Base-by-base conservation (phyloP, 768 basidiomycete genomes). In the Coprinopsis sp. region DNA sequence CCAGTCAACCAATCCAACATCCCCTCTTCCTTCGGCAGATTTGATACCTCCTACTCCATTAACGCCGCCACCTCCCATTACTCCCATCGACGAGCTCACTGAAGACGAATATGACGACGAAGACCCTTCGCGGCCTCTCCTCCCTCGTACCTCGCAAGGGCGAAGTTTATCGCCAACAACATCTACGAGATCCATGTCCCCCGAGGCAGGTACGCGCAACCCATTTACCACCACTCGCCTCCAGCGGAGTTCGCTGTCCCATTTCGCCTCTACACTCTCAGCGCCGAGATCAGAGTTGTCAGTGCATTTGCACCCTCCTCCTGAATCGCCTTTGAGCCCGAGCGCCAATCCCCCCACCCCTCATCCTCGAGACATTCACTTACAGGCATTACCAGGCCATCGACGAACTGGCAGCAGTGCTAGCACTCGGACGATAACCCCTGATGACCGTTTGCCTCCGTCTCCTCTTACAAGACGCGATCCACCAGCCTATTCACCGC, bases 401-500 rank as follows among this genome's bases (percentile, higher is more conserved):
- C 68, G 68, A 44, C 65, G 73, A 42, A 56, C 67, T 21, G 60
- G 59, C 18, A 71, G 69, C 45, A 51, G 56, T 40, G 60, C 60
- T 13, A 65, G 62, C 49, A 57, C 52, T 33, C 53, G 56, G 22
- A 52, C 45, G 23, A 30, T 45, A 12, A 53, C 53, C 1, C 51
- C 55, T 29, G 59, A 65, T 36, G 63, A 68, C 42, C 60, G 63
- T 48, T 55, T 69, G 54, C 58, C 66, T 54, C 50, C 64, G 46
- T 58, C 60, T 50, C 6, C 56, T 13, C 56, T 79, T 37, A 67
- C 68, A 49, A 72, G 82, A 55, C 75, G 78, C 47, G 84, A 87
- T 51, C 90, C 90, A 18, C 91, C 91, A 21, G 87, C 86, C 14
- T 92, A 92, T 66, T 90, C 89, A 5, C 89, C 90, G n/a, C 65